phyloP scores from a whole-genome alignment of 176 grass and related monocot species.

The Oryza glumipatula region DNA sequence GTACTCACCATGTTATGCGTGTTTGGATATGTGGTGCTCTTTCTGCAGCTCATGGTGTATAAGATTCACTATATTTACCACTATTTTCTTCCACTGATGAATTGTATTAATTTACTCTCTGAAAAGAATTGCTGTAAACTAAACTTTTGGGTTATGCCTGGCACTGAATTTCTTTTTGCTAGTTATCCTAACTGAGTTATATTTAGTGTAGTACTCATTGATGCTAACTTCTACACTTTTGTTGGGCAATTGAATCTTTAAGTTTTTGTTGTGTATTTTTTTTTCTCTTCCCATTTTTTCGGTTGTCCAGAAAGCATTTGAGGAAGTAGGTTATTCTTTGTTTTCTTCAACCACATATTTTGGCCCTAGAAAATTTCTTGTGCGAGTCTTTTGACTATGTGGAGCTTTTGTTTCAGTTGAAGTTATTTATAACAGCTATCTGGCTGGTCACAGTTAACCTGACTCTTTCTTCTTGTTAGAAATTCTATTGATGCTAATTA shows the following conservation, averaged over 20 bases:
- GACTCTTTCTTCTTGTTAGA: background rate
- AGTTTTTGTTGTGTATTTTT: background rate
- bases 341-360: background rate
- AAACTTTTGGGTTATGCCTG: background rate
- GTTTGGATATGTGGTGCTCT: background rate
- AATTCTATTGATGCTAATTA: background rate
- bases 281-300: background rate
- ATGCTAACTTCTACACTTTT: background rate
- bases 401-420: background rate
- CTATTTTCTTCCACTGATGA: background rate
- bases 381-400: background rate
- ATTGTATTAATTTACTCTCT: background rate
- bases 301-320: background rate
- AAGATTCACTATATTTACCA: constrained; percentile 3
- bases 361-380: background rate
- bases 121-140: background rate
- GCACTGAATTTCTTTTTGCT: background rate
- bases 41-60: background rate
- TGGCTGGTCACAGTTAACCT: background rate
- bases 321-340: background rate
- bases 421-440: background rate
- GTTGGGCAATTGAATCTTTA: background rate
- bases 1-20: background rate
- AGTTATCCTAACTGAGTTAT: background rate
- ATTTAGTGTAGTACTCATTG: background rate